A percentile compares a stretch with the other conserved stretches of the same genome.
Evolutionary conservation across 1,284 basidiomycete genomes (phyloP).

Genomic region (Bjerkandera adusta): DNA sequence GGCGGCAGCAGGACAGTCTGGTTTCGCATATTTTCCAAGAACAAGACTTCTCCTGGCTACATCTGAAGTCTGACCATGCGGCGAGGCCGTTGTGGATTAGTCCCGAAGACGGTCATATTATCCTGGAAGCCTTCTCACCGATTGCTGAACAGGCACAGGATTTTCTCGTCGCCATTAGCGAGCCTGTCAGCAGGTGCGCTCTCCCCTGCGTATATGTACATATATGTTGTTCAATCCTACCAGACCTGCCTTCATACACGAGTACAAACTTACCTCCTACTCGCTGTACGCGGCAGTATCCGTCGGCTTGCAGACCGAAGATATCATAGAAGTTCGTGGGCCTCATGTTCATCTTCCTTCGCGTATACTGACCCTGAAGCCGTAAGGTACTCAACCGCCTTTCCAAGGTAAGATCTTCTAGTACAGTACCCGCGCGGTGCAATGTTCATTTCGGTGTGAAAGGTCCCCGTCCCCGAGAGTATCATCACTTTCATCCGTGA

Average conservation of each 20-base stretch:
- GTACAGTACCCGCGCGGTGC: background rate
- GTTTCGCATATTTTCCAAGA: slow-evolving; percentile 79
- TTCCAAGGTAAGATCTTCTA: slow-evolving; percentile 62
- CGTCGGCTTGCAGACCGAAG: slow-evolving; percentile 95
- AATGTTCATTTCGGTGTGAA: slow-evolving; percentile 20
- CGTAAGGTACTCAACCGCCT: slow-evolving; percentile 78
- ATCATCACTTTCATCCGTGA: slow-evolving; percentile 86
- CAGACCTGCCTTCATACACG: slow-evolving; percentile 96
- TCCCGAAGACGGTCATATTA: slow-evolving; percentile 92
- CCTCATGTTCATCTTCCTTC: slow-evolving; percentile 14
- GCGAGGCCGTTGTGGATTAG: slow-evolving; percentile 94
- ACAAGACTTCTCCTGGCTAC: slow-evolving; percentile 82
- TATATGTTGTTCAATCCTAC: slow-evolving; percentile 27
- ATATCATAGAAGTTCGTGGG: slow-evolving; percentile 91
- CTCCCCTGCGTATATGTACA: slow-evolving; percentile 27
- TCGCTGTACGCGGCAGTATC: slow-evolving; percentile 98
- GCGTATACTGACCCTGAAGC: slow-evolving; percentile 21
- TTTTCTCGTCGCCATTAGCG: slow-evolving; percentile 96
- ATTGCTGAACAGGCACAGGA: slow-evolving; percentile 99
- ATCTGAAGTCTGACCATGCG: slow-evolving; percentile 86
- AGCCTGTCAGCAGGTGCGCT: slow-evolving; percentile 95
- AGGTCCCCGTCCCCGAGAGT: slow-evolving; percentile 87
- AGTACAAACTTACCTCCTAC: slow-evolving; percentile 98
- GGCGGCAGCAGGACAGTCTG: slow-evolving; percentile 66
- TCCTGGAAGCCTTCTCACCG: slow-evolving; percentile 93